Evolutionary conservation across 1,139 yeast species (phyloP), one percentile per base, ranked within the genome.

Genomic region (Lodderomyces margitis): DNA sequence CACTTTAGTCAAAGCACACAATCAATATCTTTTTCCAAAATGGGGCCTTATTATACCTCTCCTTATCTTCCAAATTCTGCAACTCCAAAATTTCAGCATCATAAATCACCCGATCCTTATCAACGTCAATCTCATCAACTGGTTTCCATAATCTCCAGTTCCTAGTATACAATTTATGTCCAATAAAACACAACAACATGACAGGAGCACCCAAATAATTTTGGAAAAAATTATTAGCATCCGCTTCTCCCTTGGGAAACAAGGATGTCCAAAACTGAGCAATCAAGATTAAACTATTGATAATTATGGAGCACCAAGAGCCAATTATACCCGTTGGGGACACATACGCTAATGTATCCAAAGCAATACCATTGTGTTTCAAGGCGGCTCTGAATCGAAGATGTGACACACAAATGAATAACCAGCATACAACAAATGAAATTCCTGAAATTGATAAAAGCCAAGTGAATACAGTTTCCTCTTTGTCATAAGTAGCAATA

Each of bases 191-290:
- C 5, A 54, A 56, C n/a, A 61, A 27, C 28, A 66, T 58, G 25
- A 66, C 59, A 4, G 59, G 64, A 19, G 57, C 61, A 21, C 70
- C 70, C 44, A 68, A 57, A 47, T 62, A 66, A 34, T 57, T 54
- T 46, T 62, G 55, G 55, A 68, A 68, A 55, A 68, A 68, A 15
- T 53, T 56, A 16, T 46, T 51, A 16, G 62, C 65, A 44, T 62
- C 59, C 1, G 66, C 58, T 34, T 48, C 40, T n/a, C 66, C 68
- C 21, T 46, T 49, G 10, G 73, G 72, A 53, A 55, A 66, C 40
- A 68, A 58, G 6, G 71, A 66, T n/a, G 66, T 64, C 70, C 70
- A 68, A 49, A 68, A 67, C 49, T 66, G 71, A 14, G 64, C 52
- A 8, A 57, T 58, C 47, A 67, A 55, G 30, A 63, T 52, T 21